Evolutionary conservation across 768 basidiomycete genomes (phyloP), one percentile per base, ranked within the genome.

Genomic region (Mycena amicta): DNA sequence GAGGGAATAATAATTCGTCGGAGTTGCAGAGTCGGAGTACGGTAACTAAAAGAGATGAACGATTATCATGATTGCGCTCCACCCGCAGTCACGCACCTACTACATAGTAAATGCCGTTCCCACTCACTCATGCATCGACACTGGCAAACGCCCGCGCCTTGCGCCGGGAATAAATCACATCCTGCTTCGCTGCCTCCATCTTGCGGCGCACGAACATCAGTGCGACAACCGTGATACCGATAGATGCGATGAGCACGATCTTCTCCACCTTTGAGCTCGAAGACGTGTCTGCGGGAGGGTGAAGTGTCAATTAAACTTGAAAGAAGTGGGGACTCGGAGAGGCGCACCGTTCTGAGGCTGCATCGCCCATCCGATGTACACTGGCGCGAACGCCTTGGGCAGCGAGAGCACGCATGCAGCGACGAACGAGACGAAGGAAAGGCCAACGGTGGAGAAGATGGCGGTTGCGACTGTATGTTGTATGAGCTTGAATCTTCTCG

Each of bases 371-470:
- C 94, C 94, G 12, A 95, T 80, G 67, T 97, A 97, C 13, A 96
- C 95, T 13, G 89, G 90, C 61, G 92, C 83, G 63, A 97, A 88
- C 70, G 95, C 91, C 67, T 95, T 95, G 3, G 95, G 94, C 67
- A 93, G 73, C 18, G 92, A 92, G 18, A 95, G 74, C 61, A 94
- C 71, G 4, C 93, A 89, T 22, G 95, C 93, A 3, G 89, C 59
- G 45, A 83, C 75, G 72, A 95, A 97, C 23, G 86, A 77, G 64
- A 84, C 72, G 62, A 94, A 87, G 53, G 79, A 76, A 85, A 96
- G 90, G 37, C 95, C 95, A 67, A 92, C 94, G 3, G 93, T 87
- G 3, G 93, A 84, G 68, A 95, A 94, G 4, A 95, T 81, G 33
- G 88, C 89, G 2, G 93, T 95, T 0, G 92, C 92, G 68, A 94